phyloP scores from a whole-genome alignment of 2,329 filamentous ascomycete species.

The Xylariomycetidae sp. region DNA sequence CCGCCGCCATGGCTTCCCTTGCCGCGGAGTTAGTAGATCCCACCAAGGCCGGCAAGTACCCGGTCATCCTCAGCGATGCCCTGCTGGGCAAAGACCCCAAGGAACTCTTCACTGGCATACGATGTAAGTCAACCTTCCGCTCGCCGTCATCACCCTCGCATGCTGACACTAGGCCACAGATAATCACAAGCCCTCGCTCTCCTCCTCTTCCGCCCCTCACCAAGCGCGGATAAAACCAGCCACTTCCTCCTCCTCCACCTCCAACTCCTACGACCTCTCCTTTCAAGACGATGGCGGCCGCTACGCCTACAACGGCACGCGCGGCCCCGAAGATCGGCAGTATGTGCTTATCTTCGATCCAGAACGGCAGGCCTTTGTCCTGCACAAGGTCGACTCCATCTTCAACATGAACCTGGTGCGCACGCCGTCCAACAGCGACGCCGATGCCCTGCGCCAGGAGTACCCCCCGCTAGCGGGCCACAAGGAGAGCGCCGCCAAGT shows the following conservation, averaged over 20 bases:
- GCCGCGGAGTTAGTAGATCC: conserved; percentile 43
- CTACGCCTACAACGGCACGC: conserved; percentile 55
- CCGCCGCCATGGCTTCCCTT: conserved; percentile 22
- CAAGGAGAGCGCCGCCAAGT: too few relatives aligned
- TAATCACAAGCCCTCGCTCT: conserved; percentile 54
- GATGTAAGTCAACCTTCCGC: conserved; percentile 54
- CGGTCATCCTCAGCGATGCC: conserved; percentile 57
- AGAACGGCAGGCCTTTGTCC: conserved; percentile 65
- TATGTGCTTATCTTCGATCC: conserved; percentile 73
- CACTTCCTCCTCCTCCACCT: conserved; percentile 32
- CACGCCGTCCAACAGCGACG: conserved; percentile 59
- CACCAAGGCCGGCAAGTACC: conserved; percentile 55
- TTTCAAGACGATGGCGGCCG: conserved; percentile 49
- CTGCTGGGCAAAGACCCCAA: conserved; percentile 50
- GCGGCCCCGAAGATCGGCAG: conserved; percentile 49
- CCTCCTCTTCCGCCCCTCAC: conserved; percentile 41
- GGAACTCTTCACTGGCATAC: conserved; percentile 54
- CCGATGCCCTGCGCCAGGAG: conserved; percentile 56
- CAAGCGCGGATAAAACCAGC: conserved; percentile 47
- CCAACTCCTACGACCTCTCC: conserved; percentile 49
- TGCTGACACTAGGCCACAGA: too few relatives aligned
- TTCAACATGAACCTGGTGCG: conserved; percentile 82
- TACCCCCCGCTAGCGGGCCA: conserved; percentile 57
- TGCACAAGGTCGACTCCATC: conserved; percentile 75
- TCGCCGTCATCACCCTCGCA: conserved; percentile 1